Evolutionary conservation across 23 red algal genomes (phyloP), one percentile per base, ranked within the genome.

Genomic region (Cyanidioschyzon merolae): DNA sequence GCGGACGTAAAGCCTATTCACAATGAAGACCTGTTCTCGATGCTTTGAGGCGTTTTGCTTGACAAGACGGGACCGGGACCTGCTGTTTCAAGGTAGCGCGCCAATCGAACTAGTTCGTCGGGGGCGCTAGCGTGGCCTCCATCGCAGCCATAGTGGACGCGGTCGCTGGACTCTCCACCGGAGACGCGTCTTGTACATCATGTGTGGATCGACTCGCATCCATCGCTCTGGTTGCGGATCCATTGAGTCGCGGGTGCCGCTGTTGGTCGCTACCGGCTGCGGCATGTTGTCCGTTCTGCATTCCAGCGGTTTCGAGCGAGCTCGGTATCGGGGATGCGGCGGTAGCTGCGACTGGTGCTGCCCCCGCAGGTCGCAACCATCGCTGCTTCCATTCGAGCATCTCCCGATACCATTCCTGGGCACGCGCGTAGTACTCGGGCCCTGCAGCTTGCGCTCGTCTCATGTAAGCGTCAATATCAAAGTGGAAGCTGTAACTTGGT

Each of bases 391-490:
- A 50, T 39, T 76, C 74, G 12, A 39, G 2, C 74, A 41, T 50
- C 3, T 79, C 50, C 16, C 41, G 12, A 45, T 83, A 67, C 89
- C 89, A 91, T 0, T 86, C 32, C 31, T 86, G 74, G 25, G 89
- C 89, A 12, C 82, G 82, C 21, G 71, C 68, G 39, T 57, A 77
- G 37, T 86, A 85, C 41, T 86, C 40, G 36, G 89, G 89, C 7
- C 89, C 89, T 34, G 89, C 89, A 58, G 79, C 83, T 45, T 54
- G 76, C 17, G 89, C 89, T 40, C 41, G 71, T 18, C 58, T 71
- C 83, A 91, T 86, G 75, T 91, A 91, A 30, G 2, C 31, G 18
- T 82, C 77, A 38, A 91, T 83, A 17, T 79, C 77, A 32, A 71
- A 71, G 30, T 35, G n/a, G 63, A 71, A 32, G 21, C 63, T 35